A percentile compares a stretch with the other conserved stretches of the same genome.
Conservation (phyloP, 441 rosid species). For the Populus tomentosa region DNA sequence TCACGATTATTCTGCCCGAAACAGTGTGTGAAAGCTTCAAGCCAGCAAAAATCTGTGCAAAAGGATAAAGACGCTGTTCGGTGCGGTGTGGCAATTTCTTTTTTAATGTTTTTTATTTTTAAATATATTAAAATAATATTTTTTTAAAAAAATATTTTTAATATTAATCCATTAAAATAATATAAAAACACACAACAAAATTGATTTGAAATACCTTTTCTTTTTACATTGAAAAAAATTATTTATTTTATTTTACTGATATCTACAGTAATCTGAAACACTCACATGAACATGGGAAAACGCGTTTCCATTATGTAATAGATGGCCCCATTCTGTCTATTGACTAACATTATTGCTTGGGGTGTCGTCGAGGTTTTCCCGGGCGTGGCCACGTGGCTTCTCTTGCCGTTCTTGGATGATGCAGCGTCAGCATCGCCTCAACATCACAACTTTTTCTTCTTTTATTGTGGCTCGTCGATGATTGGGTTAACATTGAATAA, state of each 20-base stretch:
- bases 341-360: slow-evolving; percentile 5
- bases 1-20: slow-evolving; percentile 14
- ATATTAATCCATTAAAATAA: no score
- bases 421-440: slow-evolving; percentile 1
- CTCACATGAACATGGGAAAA: neutral
- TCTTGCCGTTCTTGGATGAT: neutral
- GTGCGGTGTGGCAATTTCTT: no score
- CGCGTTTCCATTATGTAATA: slow-evolving; percentile 14
- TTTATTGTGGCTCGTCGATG: neutral
- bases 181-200: no score
- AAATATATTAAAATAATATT: no score
- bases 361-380: neutral
- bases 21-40: slow-evolving; percentile 11
- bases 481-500: neutral
- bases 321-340: slow-evolving; percentile 4
- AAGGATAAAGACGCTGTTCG: neutral
- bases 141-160: no score
- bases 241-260: neutral
- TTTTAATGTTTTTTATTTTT: no score
- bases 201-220: no score
- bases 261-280: neutral
- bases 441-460: neutral
- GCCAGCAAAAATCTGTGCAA: slow-evolving; percentile 13
- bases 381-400: slow-evolving; percentile 27
- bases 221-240: no score